Conservation (phyloP, 345 rosid genomes). For the Xanthoceras sorbifolium region DNA sequence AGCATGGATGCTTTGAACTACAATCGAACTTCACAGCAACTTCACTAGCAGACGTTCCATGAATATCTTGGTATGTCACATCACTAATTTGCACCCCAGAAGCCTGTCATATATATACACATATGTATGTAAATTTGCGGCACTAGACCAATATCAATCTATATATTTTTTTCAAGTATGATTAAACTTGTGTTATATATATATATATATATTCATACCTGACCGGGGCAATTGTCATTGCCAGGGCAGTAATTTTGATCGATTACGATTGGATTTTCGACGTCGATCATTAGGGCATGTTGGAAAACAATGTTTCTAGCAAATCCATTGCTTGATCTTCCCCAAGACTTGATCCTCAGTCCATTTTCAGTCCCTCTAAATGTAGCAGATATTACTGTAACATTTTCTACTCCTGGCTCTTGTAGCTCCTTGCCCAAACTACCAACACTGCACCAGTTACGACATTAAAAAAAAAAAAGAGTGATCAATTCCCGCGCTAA, state of each 20-base stretch:
- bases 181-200: no score
- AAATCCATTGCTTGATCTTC: slow-evolving; percentile 52
- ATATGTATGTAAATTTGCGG: no score
- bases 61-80: slow-evolving; percentile 59
- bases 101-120: slow-evolving; percentile 30
- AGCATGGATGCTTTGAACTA: slow-evolving; percentile 58
- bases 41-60: slow-evolving; percentile 59
- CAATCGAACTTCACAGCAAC: slow-evolving; percentile 72
- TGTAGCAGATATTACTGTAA: slow-evolving; percentile 42
- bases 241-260: slow-evolving; percentile 51
- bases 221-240: slow-evolving; percentile 42
- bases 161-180: no score
- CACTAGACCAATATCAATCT: no score
- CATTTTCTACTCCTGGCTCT: slow-evolving; percentile 64
- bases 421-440: slow-evolving; percentile 50
- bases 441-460: slow-evolving; percentile 46
- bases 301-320: slow-evolving; percentile 59
- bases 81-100: slow-evolving; percentile 67
- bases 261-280: slow-evolving; percentile 57
- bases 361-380: slow-evolving; percentile 56
- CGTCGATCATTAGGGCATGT: slow-evolving; percentile 48
- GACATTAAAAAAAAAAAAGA: no score
- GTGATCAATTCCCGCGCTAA: no score
- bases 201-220: slow-evolving; percentile 27
- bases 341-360: slow-evolving; percentile 77